phyloP scores from a whole-genome alignment of 805 yeast species.

The Alloascoidea africana region DNA sequence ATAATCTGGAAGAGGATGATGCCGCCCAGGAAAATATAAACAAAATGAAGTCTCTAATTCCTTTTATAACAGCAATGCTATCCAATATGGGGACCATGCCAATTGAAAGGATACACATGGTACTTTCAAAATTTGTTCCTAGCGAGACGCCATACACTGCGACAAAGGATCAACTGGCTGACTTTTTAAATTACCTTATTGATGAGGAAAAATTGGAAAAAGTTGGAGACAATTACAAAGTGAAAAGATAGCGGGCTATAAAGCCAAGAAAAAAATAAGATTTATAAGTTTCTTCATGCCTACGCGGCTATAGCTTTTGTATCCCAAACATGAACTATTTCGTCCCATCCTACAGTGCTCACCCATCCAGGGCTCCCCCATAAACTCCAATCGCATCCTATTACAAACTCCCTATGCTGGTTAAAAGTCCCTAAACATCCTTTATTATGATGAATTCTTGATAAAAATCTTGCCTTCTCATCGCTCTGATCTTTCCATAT shows the following conservation, averaged over 20 bases:
- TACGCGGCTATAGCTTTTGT: conserved; percentile 21
- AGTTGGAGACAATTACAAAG: conserved; percentile 20
- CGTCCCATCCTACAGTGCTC: conserved; percentile 94
- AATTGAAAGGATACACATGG: conserved; percentile 32
- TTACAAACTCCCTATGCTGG: conserved; percentile 74
- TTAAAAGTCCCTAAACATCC: conserved; percentile 47
- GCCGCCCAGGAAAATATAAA: conserved; percentile 16
- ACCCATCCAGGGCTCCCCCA: conserved; percentile 98
- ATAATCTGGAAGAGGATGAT: conserved; percentile 6
- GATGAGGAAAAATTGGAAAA: conserved; percentile 25
- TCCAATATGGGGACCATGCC: conserved; percentile 39
- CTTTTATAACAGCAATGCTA: conserved; percentile 39
- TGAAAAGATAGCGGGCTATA: conserved; percentile 13
- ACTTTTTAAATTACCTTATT: conserved; percentile 25
- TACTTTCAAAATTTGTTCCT: conserved; percentile 40
- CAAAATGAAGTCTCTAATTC: conserved; percentile 23
- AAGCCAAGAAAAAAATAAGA: neutral
- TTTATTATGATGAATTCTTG: conserved; percentile 27
- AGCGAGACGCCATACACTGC: conserved; percentile 26
- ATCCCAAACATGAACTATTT: conserved; percentile 84
- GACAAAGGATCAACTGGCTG: conserved; percentile 25
- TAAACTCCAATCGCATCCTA: conserved; percentile 88
- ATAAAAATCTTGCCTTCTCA: conserved; percentile 34
- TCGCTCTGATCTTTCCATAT: conserved; percentile 71
- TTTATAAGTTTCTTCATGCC: neutral